These are phyloP conservation scores for Coniophora puteana DNA, from an alignment of 1,284 basidiomycete genomes.

Conservation along the genomic window DNA sequence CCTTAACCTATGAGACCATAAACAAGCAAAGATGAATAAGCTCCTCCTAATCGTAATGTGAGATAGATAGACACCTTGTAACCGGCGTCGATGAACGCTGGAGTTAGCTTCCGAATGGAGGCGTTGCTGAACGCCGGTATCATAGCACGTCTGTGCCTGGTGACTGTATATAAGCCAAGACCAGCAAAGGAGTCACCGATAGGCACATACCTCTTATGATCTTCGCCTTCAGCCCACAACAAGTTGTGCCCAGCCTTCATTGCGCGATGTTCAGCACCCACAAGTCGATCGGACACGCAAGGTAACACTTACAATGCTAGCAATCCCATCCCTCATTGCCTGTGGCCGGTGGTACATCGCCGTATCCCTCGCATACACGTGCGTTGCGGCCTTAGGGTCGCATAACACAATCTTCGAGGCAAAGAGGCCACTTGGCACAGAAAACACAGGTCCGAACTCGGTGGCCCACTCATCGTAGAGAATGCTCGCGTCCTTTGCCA, in stretches of 20 bases:
- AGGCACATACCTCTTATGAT: background rate
- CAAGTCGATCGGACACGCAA: too few relatives aligned
- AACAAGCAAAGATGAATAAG: too few relatives aligned
- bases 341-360: too few relatives aligned
- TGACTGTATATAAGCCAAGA: constrained; percentile 15
- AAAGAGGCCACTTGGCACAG: background rate
- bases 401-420: background rate
- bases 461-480: constrained; percentile 18
- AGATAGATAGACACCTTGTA: too few relatives aligned
- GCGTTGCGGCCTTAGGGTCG: background rate
- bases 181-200: constrained; percentile 4
- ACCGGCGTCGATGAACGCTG: too few relatives aligned
- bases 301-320: too few relatives aligned
- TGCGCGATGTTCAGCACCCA: too few relatives aligned
- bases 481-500: constrained; percentile 6
- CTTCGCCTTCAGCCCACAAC: too few relatives aligned
- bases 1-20: constrained; percentile 43
- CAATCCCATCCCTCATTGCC: too few relatives aligned
- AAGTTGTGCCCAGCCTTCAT: too few relatives aligned
- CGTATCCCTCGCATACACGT: constrained; percentile 47
- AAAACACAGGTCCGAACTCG: constrained; percentile 5
- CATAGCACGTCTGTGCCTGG: constrained; percentile 37
- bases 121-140: constrained; percentile 41
- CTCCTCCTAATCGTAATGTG: too few relatives aligned
- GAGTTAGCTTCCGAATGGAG: constrained; percentile 31